Evolutionary conservation across 2,329 filamentous ascomycete genomes (phyloP), one percentile per base, ranked within the genome.

Genomic region (Penicillium fuscoglaucum): DNA sequence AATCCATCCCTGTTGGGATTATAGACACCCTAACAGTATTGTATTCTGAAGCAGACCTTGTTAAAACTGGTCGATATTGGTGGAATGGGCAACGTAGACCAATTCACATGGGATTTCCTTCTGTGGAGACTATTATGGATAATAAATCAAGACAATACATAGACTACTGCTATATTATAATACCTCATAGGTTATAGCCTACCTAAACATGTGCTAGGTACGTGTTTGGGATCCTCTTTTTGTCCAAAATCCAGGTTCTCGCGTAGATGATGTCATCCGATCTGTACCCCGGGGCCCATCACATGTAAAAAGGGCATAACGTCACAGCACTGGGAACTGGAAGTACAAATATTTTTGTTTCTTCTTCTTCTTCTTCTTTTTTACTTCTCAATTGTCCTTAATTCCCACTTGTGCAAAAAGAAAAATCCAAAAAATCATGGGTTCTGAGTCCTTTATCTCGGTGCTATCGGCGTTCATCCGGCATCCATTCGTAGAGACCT

Each of bases 401-500:
- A 31, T 17, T 17, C 24, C 21, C 12, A 43, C 3, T 35, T 15
- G 21, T 4, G 19, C 31, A 33, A 35, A 15, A 31, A 10, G 29
- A 31, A 33, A 33, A 15, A 31, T 13, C 13, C 13, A 33, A 13
- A 31, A 31, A 4, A 47, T 6, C 29, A 52, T 53, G 51, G 40
- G 41, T n/a, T 53, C 41, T 10, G 17, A 37, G 29, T 46, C 51
- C 4, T 37, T 47, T 8, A 7, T 53, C 10, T 70, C 62, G 6
- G 59, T 62, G 8, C 52, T 72, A 17, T 46, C 61, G 13, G 60
- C 63, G 35, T 52, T 71, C 8, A 59, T 73, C 21, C 63, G 64
- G 29, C 64, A 72, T 47, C 72, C 71, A 10, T 66, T 74, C 35
- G 64, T 73, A 1, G 51, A 69, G 58, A 67, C 63, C 43, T 74